Evolutionary conservation across 2,329 filamentous ascomycete species (phyloP), one percentile per base, ranked within the genome.

Genomic region (Colletotrichum spinosum): DNA sequence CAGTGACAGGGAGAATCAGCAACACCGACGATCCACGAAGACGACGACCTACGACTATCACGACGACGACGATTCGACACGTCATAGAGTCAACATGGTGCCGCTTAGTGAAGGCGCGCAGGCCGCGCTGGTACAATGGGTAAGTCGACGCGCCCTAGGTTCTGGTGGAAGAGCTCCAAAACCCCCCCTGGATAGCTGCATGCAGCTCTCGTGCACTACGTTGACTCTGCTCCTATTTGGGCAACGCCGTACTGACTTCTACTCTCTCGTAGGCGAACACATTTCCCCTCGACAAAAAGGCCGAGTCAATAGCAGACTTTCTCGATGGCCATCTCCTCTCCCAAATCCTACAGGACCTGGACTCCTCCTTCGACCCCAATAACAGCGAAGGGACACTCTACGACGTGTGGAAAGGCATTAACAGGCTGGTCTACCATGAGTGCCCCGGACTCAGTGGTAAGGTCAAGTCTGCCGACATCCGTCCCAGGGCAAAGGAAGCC

Each of bases 331-430:
- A 83, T 63, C 75, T 84, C 38, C 83, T 88, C 69, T 85, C 83
- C 45, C 77, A 85, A 68, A 81, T 88, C 51, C 82, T 89, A 65
- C 81, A 85, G 73, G 83, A 88, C 70, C 77, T 90, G 52, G 86
- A 89, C 70, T 73, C 81, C 39, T 78, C 83, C 65, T 90, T 88
- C 72, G 83, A 86, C 72, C 39, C 49, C 11, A 59, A 64, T 35
- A 54, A 33, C 17, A 60, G 38, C 44, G 64, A 67, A 41, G 54
- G 60, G 38, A 25, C 63, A 37, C 77, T 88, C 38, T 84, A 87
- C 70, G 78, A 81, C 54, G 81, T 88, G 42, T 83, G 86, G 70
- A 85, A 84, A 69, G 83, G 83, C 38, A 75, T 88, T 11, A 81
- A 83, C 60, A 81, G 82, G 49, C 88, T 87, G 71, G 84, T 88